Conservation (phyloP, 2,329 filamentous ascomycete genomes). For the Verticillium klebahnii region DNA sequence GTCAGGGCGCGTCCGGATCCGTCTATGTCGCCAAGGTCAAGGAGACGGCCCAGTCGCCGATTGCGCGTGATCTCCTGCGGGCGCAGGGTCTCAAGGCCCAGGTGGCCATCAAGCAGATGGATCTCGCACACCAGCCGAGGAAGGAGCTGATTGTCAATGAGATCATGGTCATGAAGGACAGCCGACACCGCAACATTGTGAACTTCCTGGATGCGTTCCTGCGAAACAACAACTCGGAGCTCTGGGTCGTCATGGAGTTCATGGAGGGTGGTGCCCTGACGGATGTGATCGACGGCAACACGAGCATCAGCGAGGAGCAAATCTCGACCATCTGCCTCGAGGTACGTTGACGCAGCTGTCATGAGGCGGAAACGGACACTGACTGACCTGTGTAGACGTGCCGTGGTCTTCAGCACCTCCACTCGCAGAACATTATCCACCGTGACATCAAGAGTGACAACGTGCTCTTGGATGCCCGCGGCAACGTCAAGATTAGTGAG, state of each 20-base stretch:
- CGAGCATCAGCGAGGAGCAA: slow-evolving; percentile 89
- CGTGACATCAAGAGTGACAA: slow-evolving; percentile 99
- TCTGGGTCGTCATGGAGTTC: slow-evolving; percentile 99
- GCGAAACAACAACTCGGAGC: slow-evolving; percentile 86
- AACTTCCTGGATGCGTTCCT: slow-evolving; percentile 98
- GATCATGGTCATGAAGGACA: slow-evolving; percentile 99
- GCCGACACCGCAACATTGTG: slow-evolving; percentile 96
- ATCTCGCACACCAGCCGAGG: slow-evolving; percentile 90
- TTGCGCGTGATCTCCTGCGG: slow-evolving; percentile 73
- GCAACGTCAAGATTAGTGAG: slow-evolving; percentile 96
- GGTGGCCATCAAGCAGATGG: slow-evolving; percentile 99
- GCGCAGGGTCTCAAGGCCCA: slow-evolving; percentile 78
- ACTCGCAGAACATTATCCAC: slow-evolving; percentile 95
- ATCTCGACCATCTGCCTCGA: slow-evolving; percentile 96
- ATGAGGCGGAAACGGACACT: not conserved
- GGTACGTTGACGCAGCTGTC: slow-evolving; percentile 49
- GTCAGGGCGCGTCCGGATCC: slow-evolving; percentile 94
- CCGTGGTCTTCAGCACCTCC: slow-evolving; percentile 88
- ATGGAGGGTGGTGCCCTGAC: slow-evolving; percentile 98
- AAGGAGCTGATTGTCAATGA: slow-evolving; percentile 99
- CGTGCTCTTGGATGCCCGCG: slow-evolving; percentile 86
- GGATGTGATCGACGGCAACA: slow-evolving; percentile 98
- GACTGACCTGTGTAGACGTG: slow-evolving; percentile 67
- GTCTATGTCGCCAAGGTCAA: slow-evolving; percentile 97
- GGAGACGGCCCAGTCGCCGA: slow-evolving; percentile 74